Evolutionary conservation across 495 filamentous ascomycete genomes (phyloP).

Genomic region (Rhizodiscina lignyota): DNA sequence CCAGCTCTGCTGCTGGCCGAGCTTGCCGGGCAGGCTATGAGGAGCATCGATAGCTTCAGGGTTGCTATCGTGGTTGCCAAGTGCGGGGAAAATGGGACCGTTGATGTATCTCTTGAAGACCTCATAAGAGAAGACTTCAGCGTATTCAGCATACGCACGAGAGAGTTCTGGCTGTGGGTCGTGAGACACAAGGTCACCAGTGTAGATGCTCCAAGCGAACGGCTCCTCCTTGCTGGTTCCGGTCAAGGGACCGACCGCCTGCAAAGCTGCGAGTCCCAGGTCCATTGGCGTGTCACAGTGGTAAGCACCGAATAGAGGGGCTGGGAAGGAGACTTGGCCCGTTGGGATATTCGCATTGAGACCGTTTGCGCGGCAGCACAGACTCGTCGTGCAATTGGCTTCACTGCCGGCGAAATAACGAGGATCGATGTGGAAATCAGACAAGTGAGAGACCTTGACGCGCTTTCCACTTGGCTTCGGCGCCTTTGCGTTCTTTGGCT

Average conservation of each 20-base stretch:
- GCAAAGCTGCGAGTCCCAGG: slow-evolving; percentile 36
- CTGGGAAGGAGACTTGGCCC: slow-evolving; percentile 25
- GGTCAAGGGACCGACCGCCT: slow-evolving; percentile 39
- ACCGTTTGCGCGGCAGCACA: slow-evolving; percentile 37
- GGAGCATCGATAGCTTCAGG: slow-evolving; percentile 33
- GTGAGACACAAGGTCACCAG: slow-evolving; percentile 39
- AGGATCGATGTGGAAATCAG: slow-evolving; percentile 44
- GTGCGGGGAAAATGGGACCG: slow-evolving; percentile 34
- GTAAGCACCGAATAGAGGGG: slow-evolving; percentile 36
- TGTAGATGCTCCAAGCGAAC: slow-evolving; percentile 36
- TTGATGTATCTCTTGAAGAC: slow-evolving; percentile 40
- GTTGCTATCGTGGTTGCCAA: slow-evolving; percentile 40
- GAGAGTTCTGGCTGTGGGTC: slow-evolving; percentile 30
- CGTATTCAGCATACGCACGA: slow-evolving; percentile 31
- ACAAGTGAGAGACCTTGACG: slow-evolving; percentile 42
- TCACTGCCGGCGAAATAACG: slow-evolving; percentile 37
- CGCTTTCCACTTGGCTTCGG: slow-evolving; percentile 33
- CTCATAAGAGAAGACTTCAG: slow-evolving; percentile 30
- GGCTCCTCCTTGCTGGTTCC: slow-evolving; percentile 28
- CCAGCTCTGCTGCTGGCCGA: slow-evolving; percentile 31
- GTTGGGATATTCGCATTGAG: slow-evolving; percentile 18
- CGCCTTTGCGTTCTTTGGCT: slow-evolving; percentile 25
- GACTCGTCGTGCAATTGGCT: slow-evolving; percentile 33
- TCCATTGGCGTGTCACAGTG: slow-evolving; percentile 43
- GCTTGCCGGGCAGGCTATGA: slow-evolving; percentile 31